Evolutionary conservation across 1,284 basidiomycete genomes (phyloP).

Genomic region (Malassezia sp.): DNA sequence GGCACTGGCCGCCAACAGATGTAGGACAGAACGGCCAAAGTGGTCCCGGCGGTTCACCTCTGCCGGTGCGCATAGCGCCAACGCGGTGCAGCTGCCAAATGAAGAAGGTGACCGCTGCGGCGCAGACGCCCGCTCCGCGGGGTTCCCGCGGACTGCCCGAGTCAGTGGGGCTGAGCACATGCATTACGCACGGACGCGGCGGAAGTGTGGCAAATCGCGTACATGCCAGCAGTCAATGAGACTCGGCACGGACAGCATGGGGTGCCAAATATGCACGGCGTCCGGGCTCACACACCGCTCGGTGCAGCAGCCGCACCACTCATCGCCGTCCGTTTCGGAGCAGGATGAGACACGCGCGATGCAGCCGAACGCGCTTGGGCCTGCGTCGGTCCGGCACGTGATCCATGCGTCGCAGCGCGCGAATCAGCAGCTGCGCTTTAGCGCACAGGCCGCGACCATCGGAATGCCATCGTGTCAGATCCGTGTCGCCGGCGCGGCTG

Average conservation of each 20-base stretch:
- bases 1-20: constrained; percentile 62
- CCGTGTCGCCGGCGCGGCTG: no score
- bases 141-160: constrained; percentile 25
- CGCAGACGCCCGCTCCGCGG: constrained; percentile 17
- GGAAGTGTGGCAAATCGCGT: constrained; percentile 37
- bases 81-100: constrained; percentile 16
- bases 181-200: constrained; percentile 21
- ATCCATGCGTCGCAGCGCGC: no score
- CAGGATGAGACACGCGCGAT: neutral
- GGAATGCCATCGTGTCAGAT: no score
- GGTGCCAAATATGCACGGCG: no score
- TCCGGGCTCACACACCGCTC: no score
- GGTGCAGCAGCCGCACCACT: no score
- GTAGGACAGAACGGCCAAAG: constrained; percentile 68
- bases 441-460: no score
- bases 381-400: no score
- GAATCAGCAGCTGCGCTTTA: no score
- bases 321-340: neutral
- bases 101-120: constrained; percentile 7
- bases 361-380: neutral
- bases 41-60: constrained; percentile 66
- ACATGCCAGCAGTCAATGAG: constrained; percentile 41
- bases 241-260: constrained; percentile 20
- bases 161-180: neutral
- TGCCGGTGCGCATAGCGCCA: constrained; percentile 33